Conservation (phyloP, 306 rosid genomes). For the Vigna angularis region DNA sequence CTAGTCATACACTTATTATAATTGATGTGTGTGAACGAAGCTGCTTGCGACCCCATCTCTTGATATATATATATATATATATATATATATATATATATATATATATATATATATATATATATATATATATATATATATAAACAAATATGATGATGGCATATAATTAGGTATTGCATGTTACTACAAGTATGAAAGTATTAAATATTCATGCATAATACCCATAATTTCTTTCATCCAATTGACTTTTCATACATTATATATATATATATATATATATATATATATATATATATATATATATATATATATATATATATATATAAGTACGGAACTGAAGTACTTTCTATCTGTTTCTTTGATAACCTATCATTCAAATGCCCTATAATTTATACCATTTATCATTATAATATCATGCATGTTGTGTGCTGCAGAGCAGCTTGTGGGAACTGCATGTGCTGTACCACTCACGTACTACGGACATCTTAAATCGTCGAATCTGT, state of each 20-base stretch:
- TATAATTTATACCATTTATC: not conserved
- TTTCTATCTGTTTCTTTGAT: constrained; percentile 4
- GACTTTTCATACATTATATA: constrained; percentile 22
- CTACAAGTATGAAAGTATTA: constrained; percentile 14
- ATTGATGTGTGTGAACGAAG: constrained; percentile 7
- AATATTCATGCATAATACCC: not conserved
- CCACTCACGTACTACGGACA: constrained; percentile 51
- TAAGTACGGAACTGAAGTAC: constrained; percentile 9
- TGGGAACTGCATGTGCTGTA: constrained; percentile 31
- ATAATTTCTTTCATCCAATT: constrained; percentile 27
- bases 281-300: too few relatives aligned
- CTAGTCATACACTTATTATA: too few relatives aligned
- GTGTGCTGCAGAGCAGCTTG: not conserved
- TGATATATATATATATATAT: constrained; percentile 5
- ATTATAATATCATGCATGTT: constrained; percentile 13
- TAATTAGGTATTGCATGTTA: constrained; percentile 53
- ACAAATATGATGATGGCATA: constrained; percentile 41
- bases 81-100: too few relatives aligned
- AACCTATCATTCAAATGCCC: constrained; percentile 11
- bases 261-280: too few relatives aligned
- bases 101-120: not conserved
- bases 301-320: too few relatives aligned
- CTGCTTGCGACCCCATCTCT: constrained; percentile 40
- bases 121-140: not conserved
- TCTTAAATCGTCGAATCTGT: not conserved